Evolutionary conservation across 495 filamentous ascomycete species (phyloP).

Genomic region (Penicillium dipodomyicola): DNA sequence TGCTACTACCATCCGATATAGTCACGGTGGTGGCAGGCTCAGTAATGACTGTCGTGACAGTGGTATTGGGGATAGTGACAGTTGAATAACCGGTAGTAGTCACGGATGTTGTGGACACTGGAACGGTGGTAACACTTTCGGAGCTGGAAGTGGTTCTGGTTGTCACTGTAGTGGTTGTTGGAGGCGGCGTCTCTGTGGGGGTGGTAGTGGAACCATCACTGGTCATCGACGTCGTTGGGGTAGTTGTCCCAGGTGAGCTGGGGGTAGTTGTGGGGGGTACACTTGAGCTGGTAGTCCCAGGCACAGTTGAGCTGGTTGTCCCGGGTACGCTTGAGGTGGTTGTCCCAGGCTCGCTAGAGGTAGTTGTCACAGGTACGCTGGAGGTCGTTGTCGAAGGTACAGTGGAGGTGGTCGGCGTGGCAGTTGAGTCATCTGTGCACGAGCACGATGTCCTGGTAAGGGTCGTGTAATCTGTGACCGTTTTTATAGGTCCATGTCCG

Average conservation of each 20-base stretch:
- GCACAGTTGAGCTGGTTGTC: too few species aligned
- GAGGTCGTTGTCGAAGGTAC: neutral
- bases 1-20: neutral
- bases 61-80: neutral
- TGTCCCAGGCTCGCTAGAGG: neutral
- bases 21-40: constrained; percentile 5
- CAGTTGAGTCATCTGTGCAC: neutral
- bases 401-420: neutral
- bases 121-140: neutral
- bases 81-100: neutral
- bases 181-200: neutral
- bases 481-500: neutral
- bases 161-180: neutral
- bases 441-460: neutral
- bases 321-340: neutral
- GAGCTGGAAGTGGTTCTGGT: neutral
- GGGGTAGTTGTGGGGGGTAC: neutral
- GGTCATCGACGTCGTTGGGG: neutral
- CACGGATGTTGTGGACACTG: neutral
- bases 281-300: neutral
- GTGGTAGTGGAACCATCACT: neutral
- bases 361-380: neutral
- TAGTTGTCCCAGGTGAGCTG: neutral
- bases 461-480: neutral
- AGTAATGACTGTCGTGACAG: constrained; percentile 3